phyloP scores from a whole-genome alignment of 805 yeast species.

The Monosporozyma yasuniensis region DNA sequence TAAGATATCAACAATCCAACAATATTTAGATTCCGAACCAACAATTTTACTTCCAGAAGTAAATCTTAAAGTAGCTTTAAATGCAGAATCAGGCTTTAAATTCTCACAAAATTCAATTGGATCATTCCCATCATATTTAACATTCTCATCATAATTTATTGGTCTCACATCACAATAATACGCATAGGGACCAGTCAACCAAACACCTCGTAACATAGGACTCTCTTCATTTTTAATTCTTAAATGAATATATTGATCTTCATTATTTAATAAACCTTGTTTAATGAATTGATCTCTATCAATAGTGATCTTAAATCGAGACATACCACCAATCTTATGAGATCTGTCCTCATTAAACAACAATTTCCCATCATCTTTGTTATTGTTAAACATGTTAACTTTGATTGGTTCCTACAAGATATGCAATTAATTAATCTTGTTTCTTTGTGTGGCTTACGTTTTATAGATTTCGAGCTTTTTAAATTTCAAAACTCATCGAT shows the following conservation, averaged over 20 bases:
- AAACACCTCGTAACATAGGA: constrained; percentile 70
- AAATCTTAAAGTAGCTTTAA: constrained; percentile 45
- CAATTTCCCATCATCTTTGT: constrained; percentile 8
- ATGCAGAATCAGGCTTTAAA: constrained; percentile 64
- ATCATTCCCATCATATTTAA: constrained; percentile 33
- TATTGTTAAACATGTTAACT: neutral
- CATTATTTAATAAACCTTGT: constrained; percentile 7
- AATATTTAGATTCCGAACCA: constrained; percentile 31
- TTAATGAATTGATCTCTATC: constrained; percentile 11
- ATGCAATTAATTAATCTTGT: too few species aligned
- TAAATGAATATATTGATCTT: constrained; percentile 24
- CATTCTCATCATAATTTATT: constrained; percentile 47
- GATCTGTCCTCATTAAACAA: constrained; percentile 16
- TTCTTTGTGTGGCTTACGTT: neutral
- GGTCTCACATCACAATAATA: constrained; percentile 77
- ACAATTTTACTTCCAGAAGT: constrained; percentile 33
- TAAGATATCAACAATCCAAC: constrained; percentile 74
- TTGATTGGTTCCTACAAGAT: neutral
- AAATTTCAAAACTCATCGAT: neutral
- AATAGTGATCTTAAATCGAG: constrained; percentile 19
- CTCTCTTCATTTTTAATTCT: constrained; percentile 65
- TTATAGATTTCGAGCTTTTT: neutral
- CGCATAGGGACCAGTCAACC: constrained; percentile 80
- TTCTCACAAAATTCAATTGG: constrained; percentile 40
- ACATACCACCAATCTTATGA: constrained; percentile 26